Evolutionary conservation across 2,329 filamentous ascomycete genomes (phyloP).

Genomic region (Dactylellina leptospora): DNA sequence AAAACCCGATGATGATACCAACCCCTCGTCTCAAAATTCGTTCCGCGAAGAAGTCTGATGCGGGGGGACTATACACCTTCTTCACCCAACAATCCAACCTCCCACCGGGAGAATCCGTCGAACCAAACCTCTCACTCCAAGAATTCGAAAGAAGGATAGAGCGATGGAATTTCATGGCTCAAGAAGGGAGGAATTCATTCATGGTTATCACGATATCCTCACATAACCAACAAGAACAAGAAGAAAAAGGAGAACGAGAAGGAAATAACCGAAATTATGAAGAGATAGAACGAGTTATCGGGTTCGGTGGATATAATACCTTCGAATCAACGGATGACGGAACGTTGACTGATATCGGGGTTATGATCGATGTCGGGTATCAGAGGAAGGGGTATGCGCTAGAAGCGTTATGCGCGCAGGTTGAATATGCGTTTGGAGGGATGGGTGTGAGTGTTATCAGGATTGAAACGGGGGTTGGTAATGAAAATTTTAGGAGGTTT

Average conservation of each 20-base stretch:
- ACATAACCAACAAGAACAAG: too few relatives aligned
- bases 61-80: neutral
- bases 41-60: neutral
- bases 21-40: constrained; percentile 6
- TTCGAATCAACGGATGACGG: neutral
- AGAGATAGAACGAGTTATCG: neutral
- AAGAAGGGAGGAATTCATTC: constrained; percentile 7
- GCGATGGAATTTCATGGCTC: neutral
- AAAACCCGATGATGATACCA: neutral
- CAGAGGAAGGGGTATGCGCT: constrained; percentile 2
- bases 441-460: neutral
- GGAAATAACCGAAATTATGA: too few relatives aligned
- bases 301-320: constrained; percentile 13
- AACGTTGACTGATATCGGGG: constrained; percentile 6
- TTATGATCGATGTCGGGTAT: constrained; percentile 1
- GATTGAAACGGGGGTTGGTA: constrained; percentile 6
- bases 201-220: neutral
- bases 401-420: neutral
- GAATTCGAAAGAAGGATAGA: neutral
- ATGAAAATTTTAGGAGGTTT: constrained; percentile 4
- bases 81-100: neutral
- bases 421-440: constrained; percentile 4
- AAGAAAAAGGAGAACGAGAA: too few relatives aligned
- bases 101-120: neutral
- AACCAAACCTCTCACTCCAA: constrained; percentile 1